Percentiles rank a stretch among this genome's conserved stretches.
phyloP scores from a whole-genome alignment of 495 filamentous ascomycete genomes.

The Xylaria longipes region DNA sequence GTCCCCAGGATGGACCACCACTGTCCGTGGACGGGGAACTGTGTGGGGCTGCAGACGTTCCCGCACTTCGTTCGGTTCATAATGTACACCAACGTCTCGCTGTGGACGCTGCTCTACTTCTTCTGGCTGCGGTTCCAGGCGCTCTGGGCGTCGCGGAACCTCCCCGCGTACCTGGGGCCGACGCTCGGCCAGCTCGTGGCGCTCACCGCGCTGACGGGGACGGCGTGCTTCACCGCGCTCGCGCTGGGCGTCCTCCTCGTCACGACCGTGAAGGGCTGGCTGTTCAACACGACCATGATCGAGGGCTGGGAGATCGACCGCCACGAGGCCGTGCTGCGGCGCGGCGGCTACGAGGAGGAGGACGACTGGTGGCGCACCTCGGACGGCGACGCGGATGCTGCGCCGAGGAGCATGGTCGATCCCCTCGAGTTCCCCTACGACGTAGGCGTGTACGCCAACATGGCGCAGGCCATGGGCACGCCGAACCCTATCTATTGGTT shows the following conservation, averaged over 20 bases:
- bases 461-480: constrained; percentile 76
- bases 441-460: constrained; percentile 82
- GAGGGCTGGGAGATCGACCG: constrained; percentile 93
- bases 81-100: constrained; percentile 73
- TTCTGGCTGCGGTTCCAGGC: constrained; percentile 64
- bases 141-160: constrained; percentile 69
- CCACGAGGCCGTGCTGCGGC: constrained; percentile 78
- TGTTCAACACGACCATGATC: constrained; percentile 74
- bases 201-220: constrained; percentile 68
- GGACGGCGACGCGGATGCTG: constrained; percentile 32
- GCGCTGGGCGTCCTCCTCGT: constrained; percentile 69
- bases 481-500: constrained; percentile 55
- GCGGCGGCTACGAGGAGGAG: constrained; percentile 66
- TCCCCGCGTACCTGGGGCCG: constrained; percentile 86
- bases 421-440: constrained; percentile 91
- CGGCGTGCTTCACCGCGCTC: constrained; percentile 68
- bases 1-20: constrained; percentile 99
- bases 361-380: constrained; percentile 36
- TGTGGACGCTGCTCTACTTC: constrained; percentile 64
- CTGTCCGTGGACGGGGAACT: constrained; percentile 95
- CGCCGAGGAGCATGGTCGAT: constrained; percentile 55
- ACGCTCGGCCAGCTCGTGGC: constrained; percentile 64
- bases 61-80: constrained; percentile 92
- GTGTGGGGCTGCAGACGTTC: constrained; percentile 88
- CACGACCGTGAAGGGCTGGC: constrained; percentile 48